A percentile compares a stretch with the other conserved stretches of the same genome.
Conservation (phyloP, 2,329 filamentous ascomycete genomes). For the Ophiostoma australiae region DNA sequence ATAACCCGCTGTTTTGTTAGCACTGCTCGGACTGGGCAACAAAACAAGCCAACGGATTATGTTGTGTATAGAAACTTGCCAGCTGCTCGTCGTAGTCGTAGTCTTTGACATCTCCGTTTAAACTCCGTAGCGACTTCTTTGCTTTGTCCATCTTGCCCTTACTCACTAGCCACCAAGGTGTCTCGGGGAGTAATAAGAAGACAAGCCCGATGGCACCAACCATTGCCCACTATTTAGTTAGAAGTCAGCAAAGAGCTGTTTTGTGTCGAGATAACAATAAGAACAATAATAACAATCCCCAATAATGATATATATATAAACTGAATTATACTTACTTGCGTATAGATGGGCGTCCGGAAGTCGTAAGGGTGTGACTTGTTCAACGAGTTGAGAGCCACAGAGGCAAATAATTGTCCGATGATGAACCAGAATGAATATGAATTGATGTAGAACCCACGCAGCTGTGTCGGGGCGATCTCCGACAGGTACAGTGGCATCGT, state of each 20-base stretch:
- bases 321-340: no score
- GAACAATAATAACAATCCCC: not conserved
- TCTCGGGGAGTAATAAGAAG: not conserved
- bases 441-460: slow-evolving; percentile 38
- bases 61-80: not conserved
- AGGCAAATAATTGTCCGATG: slow-evolving; percentile 40
- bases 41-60: not conserved
- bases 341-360: slow-evolving; percentile 38
- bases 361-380: slow-evolving; percentile 33
- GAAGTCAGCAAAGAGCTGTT: not conserved
- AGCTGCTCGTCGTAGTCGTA: not conserved
- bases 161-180: not conserved
- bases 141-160: not conserved
- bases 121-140: not conserved
- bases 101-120: not conserved
- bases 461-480: slow-evolving; percentile 39
- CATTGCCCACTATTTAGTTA: not conserved
- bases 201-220: not conserved
- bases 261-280: not conserved
- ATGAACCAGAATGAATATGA: slow-evolving; percentile 42
- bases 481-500: slow-evolving; percentile 40
- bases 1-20: slow-evolving; percentile 31
- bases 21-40: not conserved
- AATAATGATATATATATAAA: no score
- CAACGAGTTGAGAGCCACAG: slow-evolving; percentile 39